These are phyloP conservation scores for Camellia lanceoleosa DNA, from an alignment of 148 eudicot species.

Conservation along the genomic window DNA sequence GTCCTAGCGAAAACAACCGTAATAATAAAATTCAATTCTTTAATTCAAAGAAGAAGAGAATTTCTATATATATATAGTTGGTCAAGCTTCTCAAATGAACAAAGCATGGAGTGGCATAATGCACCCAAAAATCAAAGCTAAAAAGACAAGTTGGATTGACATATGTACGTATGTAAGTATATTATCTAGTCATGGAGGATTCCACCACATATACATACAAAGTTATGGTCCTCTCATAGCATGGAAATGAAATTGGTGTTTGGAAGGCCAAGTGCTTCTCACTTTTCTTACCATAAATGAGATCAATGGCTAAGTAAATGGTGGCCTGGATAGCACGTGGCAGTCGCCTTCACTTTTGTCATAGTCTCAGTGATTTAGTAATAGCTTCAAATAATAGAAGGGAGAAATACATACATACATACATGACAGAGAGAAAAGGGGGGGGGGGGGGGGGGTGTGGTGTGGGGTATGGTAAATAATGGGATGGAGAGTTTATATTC, in stretches of 20 bases:
- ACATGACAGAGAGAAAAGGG: background rate
- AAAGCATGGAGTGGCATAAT: background rate
- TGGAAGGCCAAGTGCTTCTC: constrained; percentile 18
- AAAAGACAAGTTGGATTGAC: constrained; percentile 3
- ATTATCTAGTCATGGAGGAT: constrained; percentile 3
- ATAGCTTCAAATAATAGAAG: background rate
- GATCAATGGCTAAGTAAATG: constrained; percentile 1
- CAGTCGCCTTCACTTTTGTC: constrained; percentile 14
- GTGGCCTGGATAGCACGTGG: constrained; percentile 17
- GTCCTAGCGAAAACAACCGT: no score
- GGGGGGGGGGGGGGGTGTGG: background rate
- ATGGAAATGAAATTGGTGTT: constrained; percentile 5
- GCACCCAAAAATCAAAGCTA: background rate
- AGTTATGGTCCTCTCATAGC: constrained; percentile 5
- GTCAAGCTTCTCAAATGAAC: background rate
- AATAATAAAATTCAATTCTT: no score
- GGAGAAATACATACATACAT: background rate
- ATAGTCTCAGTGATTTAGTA: constrained; percentile 5
- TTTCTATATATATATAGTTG: no score
- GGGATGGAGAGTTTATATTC: no score
- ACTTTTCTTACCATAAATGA: constrained; percentile 15
- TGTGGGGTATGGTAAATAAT: no score
- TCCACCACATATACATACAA: constrained; percentile 14
- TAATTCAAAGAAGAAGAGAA: no score
- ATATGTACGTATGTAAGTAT: background rate